These are phyloP conservation scores for Thalassiosira exigua DNA, from an alignment of 352 stramenopile genomes.

Conservation along the genomic window DNA sequence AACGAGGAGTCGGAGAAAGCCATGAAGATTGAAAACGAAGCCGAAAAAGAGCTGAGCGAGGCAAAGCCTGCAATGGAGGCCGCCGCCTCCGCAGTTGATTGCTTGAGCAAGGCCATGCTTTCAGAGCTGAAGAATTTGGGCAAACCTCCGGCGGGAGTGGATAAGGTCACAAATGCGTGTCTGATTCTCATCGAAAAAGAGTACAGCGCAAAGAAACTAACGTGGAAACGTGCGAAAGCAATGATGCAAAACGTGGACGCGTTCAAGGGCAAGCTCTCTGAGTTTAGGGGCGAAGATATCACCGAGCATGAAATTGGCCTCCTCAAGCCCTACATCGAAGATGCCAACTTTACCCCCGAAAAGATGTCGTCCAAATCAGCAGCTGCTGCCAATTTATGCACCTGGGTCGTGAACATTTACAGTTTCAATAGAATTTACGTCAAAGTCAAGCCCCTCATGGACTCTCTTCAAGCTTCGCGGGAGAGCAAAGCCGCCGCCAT, in stretches of 20 bases:
- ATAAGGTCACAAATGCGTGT: conserved; percentile 95
- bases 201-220: conserved; percentile 96
- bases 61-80: conserved; percentile 97
- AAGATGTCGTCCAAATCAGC: conserved; percentile 97
- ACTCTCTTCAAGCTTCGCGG: conserved; percentile 93
- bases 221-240: conserved; percentile 96
- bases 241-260: conserved; percentile 98
- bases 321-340: conserved; percentile 91
- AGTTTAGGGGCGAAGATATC: conserved; percentile 94
- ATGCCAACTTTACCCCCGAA: conserved; percentile 93
- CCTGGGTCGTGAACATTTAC: conserved; percentile 98
- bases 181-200: conserved; percentile 97
- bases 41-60: conserved; percentile 93
- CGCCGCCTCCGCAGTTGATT: conserved; percentile 93
- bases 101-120: conserved; percentile 95
- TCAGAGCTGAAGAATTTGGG: conserved; percentile 96
- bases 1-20: conserved; percentile 91
- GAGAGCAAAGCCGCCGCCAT: conserved; percentile 91
- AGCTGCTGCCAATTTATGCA: conserved; percentile 95
- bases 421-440: conserved; percentile 99
- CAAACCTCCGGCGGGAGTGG: conserved; percentile 94
- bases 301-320: conserved; percentile 92
- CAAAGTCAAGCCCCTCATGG: conserved; percentile 98
- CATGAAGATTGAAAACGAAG: conserved; percentile 90
- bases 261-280: conserved; percentile 92